A percentile compares a stretch with the other conserved stretches of the same genome.
Evolutionary conservation across 2,329 filamentous ascomycete genomes (phyloP).

Genomic region (Colletotrichum sp.): DNA sequence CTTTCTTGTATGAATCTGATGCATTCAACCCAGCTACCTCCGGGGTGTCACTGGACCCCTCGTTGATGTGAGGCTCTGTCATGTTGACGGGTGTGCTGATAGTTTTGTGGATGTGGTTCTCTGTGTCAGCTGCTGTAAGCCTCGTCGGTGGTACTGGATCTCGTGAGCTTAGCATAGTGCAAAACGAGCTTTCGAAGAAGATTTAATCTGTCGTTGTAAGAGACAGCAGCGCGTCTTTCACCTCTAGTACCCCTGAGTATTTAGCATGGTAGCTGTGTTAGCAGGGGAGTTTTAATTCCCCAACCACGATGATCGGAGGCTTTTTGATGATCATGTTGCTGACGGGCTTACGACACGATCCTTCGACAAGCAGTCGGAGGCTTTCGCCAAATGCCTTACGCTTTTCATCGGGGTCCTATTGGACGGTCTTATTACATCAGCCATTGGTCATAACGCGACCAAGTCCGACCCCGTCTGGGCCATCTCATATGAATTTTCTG

Average conservation of each 20-base stretch:
- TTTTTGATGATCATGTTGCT: neutral
- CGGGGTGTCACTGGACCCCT: neutral
- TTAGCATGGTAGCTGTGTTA: neutral
- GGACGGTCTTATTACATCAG: neutral
- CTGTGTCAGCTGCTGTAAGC: neutral
- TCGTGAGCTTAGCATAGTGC: neutral
- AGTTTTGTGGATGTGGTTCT: neutral
- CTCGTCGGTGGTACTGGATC: neutral
- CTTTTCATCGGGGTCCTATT: neutral
- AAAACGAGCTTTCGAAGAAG: neutral
- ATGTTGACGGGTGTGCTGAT: neutral
- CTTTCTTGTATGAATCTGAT: neutral
- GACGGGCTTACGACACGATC: neutral
- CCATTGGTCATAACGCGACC: neutral
- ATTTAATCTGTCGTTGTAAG: neutral
- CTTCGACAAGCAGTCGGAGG: neutral
- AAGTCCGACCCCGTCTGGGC: neutral
- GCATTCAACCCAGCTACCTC: neutral
- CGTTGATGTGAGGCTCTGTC: neutral
- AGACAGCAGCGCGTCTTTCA: neutral
- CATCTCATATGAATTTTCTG: neutral
- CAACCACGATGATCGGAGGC: neutral
- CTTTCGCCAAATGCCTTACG: neutral
- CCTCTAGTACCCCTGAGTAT: neutral
- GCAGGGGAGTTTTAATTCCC: neutral